phyloP scores from a whole-genome alignment of 441 rosid species.

The Hura crepitans region DNA sequence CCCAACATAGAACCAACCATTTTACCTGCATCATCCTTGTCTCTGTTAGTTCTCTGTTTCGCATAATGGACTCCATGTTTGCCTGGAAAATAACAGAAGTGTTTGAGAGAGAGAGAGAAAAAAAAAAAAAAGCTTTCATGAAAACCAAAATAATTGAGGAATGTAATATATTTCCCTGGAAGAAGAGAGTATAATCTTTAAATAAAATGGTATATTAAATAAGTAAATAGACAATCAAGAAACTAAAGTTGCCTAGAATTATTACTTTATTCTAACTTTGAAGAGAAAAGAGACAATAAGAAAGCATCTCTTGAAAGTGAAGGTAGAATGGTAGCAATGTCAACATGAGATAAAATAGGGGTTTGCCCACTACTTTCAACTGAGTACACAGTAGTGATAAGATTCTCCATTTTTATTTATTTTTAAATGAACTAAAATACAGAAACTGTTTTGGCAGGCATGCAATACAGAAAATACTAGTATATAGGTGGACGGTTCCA shows the following conservation, averaged over 20 bases:
- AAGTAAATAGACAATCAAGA: slow-evolving; percentile 14
- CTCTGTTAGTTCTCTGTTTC: slow-evolving; percentile 95
- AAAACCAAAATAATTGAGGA: background rate
- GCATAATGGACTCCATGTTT: slow-evolving; percentile 91
- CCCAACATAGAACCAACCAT: slow-evolving; percentile 16
- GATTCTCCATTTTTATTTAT: too few relatives aligned
- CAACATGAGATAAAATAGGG: background rate
- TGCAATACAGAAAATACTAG: background rate
- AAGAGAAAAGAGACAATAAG: background rate
- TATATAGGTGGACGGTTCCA: background rate
- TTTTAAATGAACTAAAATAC: background rate
- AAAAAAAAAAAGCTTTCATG: background rate
- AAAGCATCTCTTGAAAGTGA: background rate
- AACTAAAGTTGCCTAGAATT: background rate
- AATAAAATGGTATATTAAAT: background rate
- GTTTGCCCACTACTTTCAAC: background rate
- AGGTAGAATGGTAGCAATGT: background rate
- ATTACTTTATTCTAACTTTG: background rate
- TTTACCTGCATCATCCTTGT: slow-evolving; percentile 99
- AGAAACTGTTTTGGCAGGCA: background rate
- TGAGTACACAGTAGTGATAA: background rate
- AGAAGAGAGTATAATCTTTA: background rate
- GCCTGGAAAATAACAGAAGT: slow-evolving; percentile 43
- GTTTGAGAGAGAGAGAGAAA: too few relatives aligned
- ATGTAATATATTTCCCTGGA: background rate